Evolutionary conservation across 1,139 yeast genomes (phyloP), one percentile per base, ranked within the genome.

Genomic region (Debaryomyces coudertii): DNA sequence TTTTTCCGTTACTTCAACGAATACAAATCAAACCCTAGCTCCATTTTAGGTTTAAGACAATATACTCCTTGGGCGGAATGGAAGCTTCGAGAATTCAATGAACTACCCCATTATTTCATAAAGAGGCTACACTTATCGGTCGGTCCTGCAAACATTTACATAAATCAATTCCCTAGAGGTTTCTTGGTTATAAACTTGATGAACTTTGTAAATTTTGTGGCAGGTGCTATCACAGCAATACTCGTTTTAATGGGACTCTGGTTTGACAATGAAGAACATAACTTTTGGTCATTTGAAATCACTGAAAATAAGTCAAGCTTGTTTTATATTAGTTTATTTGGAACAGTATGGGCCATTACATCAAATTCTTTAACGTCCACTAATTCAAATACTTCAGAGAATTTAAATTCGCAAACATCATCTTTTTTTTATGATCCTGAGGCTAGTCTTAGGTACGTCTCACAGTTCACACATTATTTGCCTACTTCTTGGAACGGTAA

Each of bases 1-100:
- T 92, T 95, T 59, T 86, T 93, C 76, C 79, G 90, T 44, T 90
- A 93, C 64, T 93, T 95, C 66, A 90, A 92, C 60, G 98, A 93
- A 66, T 90, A 89, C 62, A 87, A 89, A 62, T 82, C 88, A 34
- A 88, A 93, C 49, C 99, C 99, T 0, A 83, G 93, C 2, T 76
- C 92, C 9, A 75, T 93, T 45, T 85, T 96, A 7, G 85, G 92
- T 1, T 61, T 73, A 40, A 74, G 99, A 42, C 96, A 90, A 57
- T 93, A 90, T 60, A 90, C 98, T 0, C 97, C 97, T 0, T 80
- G 82, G 64, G 97, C 98, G 0, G 93, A 89, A 60, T 93, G 99
- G 98, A 89, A 86, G 62, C 79, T 95, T 60, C 75, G 99, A 47
- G 99, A 93, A 61, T 90, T 87, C 62, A 93, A 93, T 62, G 99